These are phyloP conservation scores for Adiantum capillusveneris DNA, from an alignment of 75 land plant genomes.

Conservation along the genomic window DNA sequence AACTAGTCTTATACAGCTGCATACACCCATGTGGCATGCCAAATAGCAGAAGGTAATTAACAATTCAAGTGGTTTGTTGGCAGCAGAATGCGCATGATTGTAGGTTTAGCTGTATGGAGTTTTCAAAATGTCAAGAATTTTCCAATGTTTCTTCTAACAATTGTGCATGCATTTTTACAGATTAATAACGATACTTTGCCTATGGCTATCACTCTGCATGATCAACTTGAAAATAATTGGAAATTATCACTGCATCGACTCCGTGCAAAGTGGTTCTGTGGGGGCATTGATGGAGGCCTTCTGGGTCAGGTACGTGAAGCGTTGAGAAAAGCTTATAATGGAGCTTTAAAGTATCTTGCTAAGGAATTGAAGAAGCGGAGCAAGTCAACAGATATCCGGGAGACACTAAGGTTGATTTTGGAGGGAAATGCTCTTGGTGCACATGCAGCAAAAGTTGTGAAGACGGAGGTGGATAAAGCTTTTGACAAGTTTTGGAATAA, in stretches of 20 bases:
- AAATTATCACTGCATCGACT: not conserved
- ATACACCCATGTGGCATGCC: too few species aligned
- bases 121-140: too few species aligned
- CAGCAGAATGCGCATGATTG: too few species aligned
- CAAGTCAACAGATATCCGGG: not conserved
- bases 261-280: conserved; percentile 1
- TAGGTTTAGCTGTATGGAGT: too few species aligned
- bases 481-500: not conserved
- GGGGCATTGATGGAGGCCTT: not conserved
- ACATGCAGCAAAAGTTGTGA: not conserved
- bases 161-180: not conserved
- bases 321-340: not conserved
- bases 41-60: too few species aligned
- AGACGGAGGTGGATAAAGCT: not conserved
- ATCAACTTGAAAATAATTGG: not conserved
- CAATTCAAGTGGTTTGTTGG: too few species aligned
- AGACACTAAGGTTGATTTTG: not conserved
- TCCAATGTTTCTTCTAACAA: too few species aligned
- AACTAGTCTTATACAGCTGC: too few species aligned
- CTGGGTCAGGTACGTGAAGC: not conserved
- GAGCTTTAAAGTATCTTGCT: not conserved
- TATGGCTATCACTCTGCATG: not conserved
- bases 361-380: not conserved
- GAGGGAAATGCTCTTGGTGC: not conserved
- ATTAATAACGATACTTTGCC: not conserved